phyloP scores from a whole-genome alignment of 495 filamentous ascomycete genomes.

The Jackrogersella minutella region DNA sequence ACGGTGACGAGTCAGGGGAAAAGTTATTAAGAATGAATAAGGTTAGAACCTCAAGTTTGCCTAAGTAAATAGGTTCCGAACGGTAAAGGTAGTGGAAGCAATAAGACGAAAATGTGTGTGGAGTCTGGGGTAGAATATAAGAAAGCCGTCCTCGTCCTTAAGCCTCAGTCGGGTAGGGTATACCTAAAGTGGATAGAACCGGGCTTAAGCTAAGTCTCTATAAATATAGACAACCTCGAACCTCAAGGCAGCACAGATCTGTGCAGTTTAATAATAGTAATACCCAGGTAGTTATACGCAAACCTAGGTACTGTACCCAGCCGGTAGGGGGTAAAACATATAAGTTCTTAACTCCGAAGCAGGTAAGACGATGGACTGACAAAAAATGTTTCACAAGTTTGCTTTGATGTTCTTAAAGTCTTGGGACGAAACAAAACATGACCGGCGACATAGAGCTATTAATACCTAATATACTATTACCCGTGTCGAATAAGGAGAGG shows the following conservation, averaged over 20 bases:
- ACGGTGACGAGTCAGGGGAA: background rate
- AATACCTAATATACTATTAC: slow-evolving; percentile 4
- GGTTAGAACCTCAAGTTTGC: background rate
- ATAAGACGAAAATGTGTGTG: background rate
- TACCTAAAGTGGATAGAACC: background rate
- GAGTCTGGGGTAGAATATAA: background rate
- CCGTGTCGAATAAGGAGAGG: background rate
- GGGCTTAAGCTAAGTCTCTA: no score
- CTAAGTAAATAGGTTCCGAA: background rate
- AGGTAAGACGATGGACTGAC: background rate
- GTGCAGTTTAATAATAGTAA: background rate
- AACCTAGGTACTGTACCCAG: no score
- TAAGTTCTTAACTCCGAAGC: background rate
- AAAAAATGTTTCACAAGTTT: background rate
- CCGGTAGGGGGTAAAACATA: background rate
- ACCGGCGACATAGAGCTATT: background rate
- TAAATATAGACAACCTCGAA: no score
- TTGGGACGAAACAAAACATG: no score
- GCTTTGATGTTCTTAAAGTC: no score
- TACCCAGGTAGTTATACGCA: no score
- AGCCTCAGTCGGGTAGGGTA: no score
- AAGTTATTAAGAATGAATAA: slow-evolving; percentile 5
- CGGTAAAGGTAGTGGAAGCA: background rate
- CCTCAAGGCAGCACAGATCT: background rate
- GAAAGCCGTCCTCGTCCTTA: no score